These are phyloP conservation scores for Penicillium vulpinum DNA, from an alignment of 2,329 filamentous ascomycete genomes.

Conservation along the genomic window DNA sequence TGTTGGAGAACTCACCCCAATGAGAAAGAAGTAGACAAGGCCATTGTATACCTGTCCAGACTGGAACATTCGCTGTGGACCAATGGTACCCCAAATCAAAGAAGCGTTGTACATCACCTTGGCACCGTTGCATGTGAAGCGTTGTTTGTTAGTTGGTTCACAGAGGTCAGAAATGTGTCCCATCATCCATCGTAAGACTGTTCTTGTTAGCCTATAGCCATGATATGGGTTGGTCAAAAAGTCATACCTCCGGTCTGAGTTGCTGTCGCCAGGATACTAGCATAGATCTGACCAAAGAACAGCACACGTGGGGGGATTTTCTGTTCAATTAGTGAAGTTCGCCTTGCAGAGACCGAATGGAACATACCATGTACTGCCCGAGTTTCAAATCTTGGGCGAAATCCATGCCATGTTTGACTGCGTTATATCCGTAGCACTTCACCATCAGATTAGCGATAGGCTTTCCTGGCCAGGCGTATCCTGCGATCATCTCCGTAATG, in stretches of 20 bases:
- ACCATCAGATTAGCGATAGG: constrained; percentile 41
- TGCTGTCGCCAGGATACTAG: constrained; percentile 34
- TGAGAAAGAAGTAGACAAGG: constrained; percentile 35
- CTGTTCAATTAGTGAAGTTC: background rate
- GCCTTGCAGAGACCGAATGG: too few relatives aligned
- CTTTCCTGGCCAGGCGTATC: constrained; percentile 35
- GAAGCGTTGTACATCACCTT: constrained; percentile 38
- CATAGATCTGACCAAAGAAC: constrained; percentile 38
- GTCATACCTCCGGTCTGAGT: constrained; percentile 34
- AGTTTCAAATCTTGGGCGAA: constrained; percentile 36
- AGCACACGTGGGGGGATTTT: constrained; percentile 35
- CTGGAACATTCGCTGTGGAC: constrained; percentile 36
- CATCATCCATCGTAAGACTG: constrained; percentile 36
- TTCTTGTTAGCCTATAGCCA: background rate
- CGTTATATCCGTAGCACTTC: constrained; percentile 37
- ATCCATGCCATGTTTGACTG: constrained; percentile 36
- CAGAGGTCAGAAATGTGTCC: constrained; percentile 33
- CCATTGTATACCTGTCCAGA: constrained; percentile 32
- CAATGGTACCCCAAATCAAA: constrained; percentile 37
- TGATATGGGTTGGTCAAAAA: background rate
- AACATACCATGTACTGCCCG: constrained; percentile 33
- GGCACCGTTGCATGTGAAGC: constrained; percentile 35
- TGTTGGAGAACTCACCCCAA: constrained; percentile 23
- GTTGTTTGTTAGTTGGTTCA: constrained; percentile 30
- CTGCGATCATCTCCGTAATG: constrained; percentile 36